A percentile compares a stretch with the other conserved stretches of the same genome.
Evolutionary conservation across 148 eudicot genomes (phyloP).

Genomic region (Rhododendron ovatum): DNA sequence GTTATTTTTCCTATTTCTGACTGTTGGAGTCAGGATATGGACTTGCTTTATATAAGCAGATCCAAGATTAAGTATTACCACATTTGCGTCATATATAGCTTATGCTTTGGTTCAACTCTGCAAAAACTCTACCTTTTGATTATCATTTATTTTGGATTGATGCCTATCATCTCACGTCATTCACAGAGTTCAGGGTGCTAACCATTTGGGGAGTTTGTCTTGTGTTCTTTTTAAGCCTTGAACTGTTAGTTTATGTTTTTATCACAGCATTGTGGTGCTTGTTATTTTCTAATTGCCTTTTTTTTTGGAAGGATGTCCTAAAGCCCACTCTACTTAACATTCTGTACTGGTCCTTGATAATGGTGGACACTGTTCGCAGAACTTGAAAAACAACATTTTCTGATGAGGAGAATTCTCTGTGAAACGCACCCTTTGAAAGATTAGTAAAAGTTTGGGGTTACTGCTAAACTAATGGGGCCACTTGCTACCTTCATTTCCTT

Average conservation of each 20-base stretch:
- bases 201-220: not conserved
- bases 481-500: not conserved
- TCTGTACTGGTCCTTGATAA: conserved; percentile 1
- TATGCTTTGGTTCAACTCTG: not conserved
- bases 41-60: not conserved
- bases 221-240: not conserved
- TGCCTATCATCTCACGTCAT: not conserved
- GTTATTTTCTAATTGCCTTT: not conserved
- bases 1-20: not conserved
- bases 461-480: not conserved
- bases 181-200: not conserved
- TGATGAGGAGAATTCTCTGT: not conserved
- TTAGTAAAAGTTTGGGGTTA: not conserved
- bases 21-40: not conserved
- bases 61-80: not conserved
- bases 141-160: not conserved
- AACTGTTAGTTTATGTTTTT: not conserved
- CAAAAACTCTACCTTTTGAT: not conserved
- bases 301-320: too few relatives aligned
- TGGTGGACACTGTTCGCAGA: not conserved
- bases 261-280: not conserved
- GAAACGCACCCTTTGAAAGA: not conserved
- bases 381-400: not conserved
- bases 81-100: not conserved
- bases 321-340: not conserved